A percentile compares a stretch with the other conserved stretches of the same genome.
These are phyloP conservation scores for Claviceps maximensis DNA, from an alignment of 2,329 filamentous ascomycete species.

Conservation along the genomic window DNA sequence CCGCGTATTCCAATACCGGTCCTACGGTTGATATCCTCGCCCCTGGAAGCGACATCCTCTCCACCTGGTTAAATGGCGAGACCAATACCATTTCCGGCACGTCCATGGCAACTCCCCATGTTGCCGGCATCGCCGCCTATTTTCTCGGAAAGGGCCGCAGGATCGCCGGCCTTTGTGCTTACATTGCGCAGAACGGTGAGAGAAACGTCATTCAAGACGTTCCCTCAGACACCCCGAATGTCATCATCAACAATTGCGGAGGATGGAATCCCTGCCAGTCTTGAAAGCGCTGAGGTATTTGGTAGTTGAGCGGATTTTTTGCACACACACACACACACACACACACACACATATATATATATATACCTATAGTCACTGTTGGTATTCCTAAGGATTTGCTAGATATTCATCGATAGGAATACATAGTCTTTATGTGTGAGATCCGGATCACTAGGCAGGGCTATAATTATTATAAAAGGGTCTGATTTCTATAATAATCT, in stretches of 20 bases:
- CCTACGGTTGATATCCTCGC: conserved; percentile 33
- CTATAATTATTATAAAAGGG: too few relatives aligned
- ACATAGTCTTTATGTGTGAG: too few relatives aligned
- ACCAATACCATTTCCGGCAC: conserved; percentile 28
- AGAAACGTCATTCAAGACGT: conserved; percentile 27
- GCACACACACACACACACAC: too few relatives aligned
- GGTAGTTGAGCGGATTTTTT: too few relatives aligned
- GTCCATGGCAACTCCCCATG: conserved; percentile 27
- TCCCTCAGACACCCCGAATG: conserved; percentile 33
- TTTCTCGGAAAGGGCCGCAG: conserved; percentile 28
- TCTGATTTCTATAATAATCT: too few relatives aligned
- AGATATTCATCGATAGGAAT: too few relatives aligned
- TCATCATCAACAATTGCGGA: conserved; percentile 41
- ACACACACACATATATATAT: too few relatives aligned
- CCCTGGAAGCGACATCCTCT: conserved; percentile 31
- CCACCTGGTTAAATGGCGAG: conserved; percentile 29
- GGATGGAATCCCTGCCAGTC: too few relatives aligned
- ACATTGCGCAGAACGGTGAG: conserved; percentile 30
- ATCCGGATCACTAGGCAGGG: too few relatives aligned
- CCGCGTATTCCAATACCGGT: conserved; percentile 39
- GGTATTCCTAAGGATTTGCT: too few relatives aligned
- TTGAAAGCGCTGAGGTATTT: too few relatives aligned
- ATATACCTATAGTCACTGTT: too few relatives aligned
- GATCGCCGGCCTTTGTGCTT: conserved; percentile 32
- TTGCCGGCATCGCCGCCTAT: conserved; percentile 29